These are phyloP conservation scores for Blastocystis sp. DNA, from an alignment of 352 stramenopile species.

Conservation along the genomic window DNA sequence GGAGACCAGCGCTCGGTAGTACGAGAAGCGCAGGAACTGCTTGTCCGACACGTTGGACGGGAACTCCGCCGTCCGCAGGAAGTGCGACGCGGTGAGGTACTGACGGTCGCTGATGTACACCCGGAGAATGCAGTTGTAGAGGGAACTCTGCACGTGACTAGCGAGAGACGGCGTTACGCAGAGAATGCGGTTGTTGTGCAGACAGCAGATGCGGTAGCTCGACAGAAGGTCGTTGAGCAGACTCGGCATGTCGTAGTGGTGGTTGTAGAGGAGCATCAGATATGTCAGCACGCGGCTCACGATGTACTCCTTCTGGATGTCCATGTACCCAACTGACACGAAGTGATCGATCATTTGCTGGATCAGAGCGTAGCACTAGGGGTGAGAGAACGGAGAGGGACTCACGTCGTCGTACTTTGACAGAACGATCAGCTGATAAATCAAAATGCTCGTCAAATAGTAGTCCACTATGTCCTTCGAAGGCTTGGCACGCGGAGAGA, in stretches of 20 bases:
- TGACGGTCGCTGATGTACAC: conserved; percentile 23
- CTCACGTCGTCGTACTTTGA: conserved; percentile 10
- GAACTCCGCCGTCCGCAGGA: not conserved
- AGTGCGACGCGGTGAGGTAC: conserved; percentile 24
- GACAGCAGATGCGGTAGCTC: conserved; percentile 33
- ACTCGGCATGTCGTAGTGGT: not conserved
- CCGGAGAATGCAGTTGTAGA: conserved; percentile 53
- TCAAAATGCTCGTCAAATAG: conserved; percentile 39
- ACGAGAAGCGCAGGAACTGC: conserved; percentile 42
- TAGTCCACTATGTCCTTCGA: conserved; percentile 54
- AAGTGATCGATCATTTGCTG: not conserved
- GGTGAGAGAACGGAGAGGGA: not conserved
- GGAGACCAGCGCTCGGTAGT: conserved; percentile 28
- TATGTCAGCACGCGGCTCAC: conserved; percentile 9
- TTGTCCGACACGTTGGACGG: conserved; percentile 33
- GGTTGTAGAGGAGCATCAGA: conserved; percentile 48
- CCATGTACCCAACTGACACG: conserved; percentile 12
- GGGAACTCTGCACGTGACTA: not conserved
- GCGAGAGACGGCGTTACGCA: not conserved
- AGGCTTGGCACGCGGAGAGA: not conserved
- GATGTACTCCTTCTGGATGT: conserved; percentile 60
- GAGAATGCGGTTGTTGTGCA: conserved; percentile 50
- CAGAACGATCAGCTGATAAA: conserved; percentile 6
- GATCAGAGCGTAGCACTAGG: not conserved
- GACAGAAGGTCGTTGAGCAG: not conserved